phyloP scores from a whole-genome alignment of 306 rosid species.

The Cucurbita argyrosperma region DNA sequence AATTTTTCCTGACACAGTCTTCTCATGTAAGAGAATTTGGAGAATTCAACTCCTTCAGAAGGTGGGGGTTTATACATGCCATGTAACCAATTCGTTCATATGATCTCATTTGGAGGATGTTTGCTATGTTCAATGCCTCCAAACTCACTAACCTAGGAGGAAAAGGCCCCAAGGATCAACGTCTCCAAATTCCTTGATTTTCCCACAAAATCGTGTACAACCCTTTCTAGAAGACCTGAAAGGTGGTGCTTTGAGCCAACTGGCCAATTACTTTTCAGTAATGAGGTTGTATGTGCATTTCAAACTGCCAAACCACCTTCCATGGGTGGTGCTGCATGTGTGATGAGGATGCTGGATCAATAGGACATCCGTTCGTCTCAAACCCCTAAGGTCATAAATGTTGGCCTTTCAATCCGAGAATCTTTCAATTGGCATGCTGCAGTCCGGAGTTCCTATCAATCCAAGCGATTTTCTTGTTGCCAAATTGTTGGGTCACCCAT shows the following conservation, averaged over 20 bases:
- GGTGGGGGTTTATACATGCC: neutral
- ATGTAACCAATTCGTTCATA: neutral
- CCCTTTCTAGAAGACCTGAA: neutral
- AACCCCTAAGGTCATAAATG: neutral
- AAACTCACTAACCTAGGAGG: neutral
- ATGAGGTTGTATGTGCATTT: neutral
- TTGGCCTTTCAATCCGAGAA: neutral
- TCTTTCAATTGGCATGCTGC: neutral
- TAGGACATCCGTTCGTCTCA: neutral
- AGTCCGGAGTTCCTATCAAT: neutral
- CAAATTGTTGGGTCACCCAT: neutral
- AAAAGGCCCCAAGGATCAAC: neutral
- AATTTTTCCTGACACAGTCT: neutral
- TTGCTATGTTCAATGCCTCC: neutral
- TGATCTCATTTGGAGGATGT: neutral
- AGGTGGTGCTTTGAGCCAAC: neutral
- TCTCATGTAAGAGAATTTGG: neutral
- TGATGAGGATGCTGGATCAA: neutral
- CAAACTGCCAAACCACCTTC: neutral
- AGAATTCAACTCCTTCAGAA: neutral
- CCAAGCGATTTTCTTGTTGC: neutral
- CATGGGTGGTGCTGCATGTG: neutral
- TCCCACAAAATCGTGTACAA: neutral
- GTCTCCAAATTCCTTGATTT: neutral
- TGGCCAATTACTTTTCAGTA: neutral